Evolutionary conservation across 768 basidiomycete genomes (phyloP).

Genomic region (Xerocomellus amylosporus): DNA sequence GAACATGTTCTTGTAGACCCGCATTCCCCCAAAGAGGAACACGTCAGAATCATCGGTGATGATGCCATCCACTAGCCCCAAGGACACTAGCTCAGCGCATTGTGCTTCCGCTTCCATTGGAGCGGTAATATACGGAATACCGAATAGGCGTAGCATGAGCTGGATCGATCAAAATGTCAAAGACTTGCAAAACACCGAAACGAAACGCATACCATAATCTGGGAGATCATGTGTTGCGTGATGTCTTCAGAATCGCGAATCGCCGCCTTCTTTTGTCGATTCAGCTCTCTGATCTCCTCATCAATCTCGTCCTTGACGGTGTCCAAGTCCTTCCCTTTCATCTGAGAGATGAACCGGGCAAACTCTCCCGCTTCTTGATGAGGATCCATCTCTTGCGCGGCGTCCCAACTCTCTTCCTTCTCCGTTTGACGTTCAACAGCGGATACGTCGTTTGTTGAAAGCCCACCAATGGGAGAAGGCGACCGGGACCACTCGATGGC

Average conservation of each 20-base stretch:
- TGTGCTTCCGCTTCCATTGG: slow-evolving; percentile 99
- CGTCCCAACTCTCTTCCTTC: slow-evolving; percentile 62
- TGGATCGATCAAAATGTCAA: slow-evolving; percentile 31
- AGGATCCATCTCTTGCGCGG: slow-evolving; percentile 81
- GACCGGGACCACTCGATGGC: slow-evolving; percentile 40
- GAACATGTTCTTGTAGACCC: slow-evolving; percentile 99
- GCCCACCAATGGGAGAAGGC: slow-evolving; percentile 30
- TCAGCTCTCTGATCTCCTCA: slow-evolving; percentile 79
- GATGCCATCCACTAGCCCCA: slow-evolving; percentile 91
- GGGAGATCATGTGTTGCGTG: slow-evolving; percentile 90
- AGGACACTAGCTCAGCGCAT: slow-evolving; percentile 84
- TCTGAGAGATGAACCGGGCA: slow-evolving; percentile 87
- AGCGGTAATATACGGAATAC: slow-evolving; percentile 97
- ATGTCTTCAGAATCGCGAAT: slow-evolving; percentile 95
- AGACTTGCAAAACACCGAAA: background rate
- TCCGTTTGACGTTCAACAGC: slow-evolving; percentile 22
- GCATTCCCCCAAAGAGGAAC: slow-evolving; percentile 91
- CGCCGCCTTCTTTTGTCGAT: slow-evolving; percentile 81
- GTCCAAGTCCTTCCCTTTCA: slow-evolving; percentile 82
- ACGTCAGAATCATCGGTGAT: slow-evolving; percentile 99
- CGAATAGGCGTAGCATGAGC: slow-evolving; percentile 90
- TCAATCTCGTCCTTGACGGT: slow-evolving; percentile 86
- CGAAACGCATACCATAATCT: slow-evolving; percentile 57
- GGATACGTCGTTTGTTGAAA: slow-evolving; percentile 3
- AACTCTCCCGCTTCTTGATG: slow-evolving; percentile 84